Percentiles rank a stretch among this genome's conserved stretches.
Evolutionary conservation across 2,329 filamentous ascomycete species (phyloP).

Genomic region (Claviceps sp.): DNA sequence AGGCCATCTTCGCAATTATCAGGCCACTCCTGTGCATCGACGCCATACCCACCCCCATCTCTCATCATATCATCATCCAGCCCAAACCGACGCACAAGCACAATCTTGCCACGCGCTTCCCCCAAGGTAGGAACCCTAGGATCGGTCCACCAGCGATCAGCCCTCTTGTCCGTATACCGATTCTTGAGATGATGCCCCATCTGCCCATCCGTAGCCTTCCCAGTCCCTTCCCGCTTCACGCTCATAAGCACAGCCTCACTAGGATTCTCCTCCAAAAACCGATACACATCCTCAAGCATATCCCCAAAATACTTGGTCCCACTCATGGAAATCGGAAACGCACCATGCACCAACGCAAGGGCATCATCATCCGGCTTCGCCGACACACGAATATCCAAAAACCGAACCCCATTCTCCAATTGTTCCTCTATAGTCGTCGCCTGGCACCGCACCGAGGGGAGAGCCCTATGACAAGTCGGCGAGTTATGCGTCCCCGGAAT

Average conservation of each 20-base stretch:
- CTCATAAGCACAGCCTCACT: conserved; percentile 75
- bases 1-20: conserved; percentile 74
- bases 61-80: conserved; percentile 44
- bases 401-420: conserved; percentile 80
- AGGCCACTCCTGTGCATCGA: conserved; percentile 59
- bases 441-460: conserved; percentile 90
- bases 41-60: conserved; percentile 36
- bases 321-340: conserved; percentile 75
- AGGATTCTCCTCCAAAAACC: conserved; percentile 65
- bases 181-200: conserved; percentile 59
- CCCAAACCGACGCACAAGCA: conserved; percentile 70
- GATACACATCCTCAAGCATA: conserved; percentile 56
- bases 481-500: conserved; percentile 96
- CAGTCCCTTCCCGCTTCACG: conserved; percentile 81
- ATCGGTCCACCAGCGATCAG: conserved; percentile 63
- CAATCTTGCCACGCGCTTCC: conserved; percentile 66
- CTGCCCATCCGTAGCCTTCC: conserved; percentile 65
- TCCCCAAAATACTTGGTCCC: conserved; percentile 67
- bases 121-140: conserved; percentile 66
- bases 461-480: conserved; percentile 68
- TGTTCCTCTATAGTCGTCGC: conserved; percentile 64
- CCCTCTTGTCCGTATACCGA: conserved; percentile 49
- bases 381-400: conserved; percentile 77
- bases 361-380: conserved; percentile 42
- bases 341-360: conserved; percentile 75